Base-by-base conservation (phyloP, 2,329 filamentous ascomycete genomes). In the Scytalidium sp. region DNA sequence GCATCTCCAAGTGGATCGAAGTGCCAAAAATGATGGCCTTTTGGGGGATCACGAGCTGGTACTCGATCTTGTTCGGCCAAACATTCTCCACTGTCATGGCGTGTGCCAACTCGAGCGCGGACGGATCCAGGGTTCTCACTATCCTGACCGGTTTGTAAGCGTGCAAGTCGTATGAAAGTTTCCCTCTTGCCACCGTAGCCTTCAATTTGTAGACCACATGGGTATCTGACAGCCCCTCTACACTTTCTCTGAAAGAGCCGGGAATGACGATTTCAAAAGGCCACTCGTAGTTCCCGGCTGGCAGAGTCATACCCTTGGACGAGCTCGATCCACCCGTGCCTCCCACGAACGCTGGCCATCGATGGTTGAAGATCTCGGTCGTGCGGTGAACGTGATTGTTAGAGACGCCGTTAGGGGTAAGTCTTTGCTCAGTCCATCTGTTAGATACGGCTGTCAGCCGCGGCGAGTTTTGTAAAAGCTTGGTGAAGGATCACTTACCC, bases 31-130 rank as follows among this genome's bases (percentile, higher is more conserved):
- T 88, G 47, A 96, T 87, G 2, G 94, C 94, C 72, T 97, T 97
- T 63, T 90, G 92, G 0, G 94, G 93, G 10, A 96, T 89, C 50
- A 90, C 84, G 55, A 99, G 91, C 23, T 90, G 93, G 72, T 99
- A 99, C 67, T 96, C 90, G 60, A 97, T 82, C 75, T 99, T 99
- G 74, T 96, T 94, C 5, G 91, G 88, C 94, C 94, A 99, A 56
- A 96, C 88, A 64, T 97, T 97, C 69, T 97, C 92, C 56, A 97
- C 92, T 55, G 89, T 90, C 90, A 97, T 94, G 43, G 90, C 87
- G 68, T 97, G 88, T 32, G 88, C 78, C 54, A 92, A 80, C 64
- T 93, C 88, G 51, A 92, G 75, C 10, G 88, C 87, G 45, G 84
- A 85, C 10, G 88, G 80, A 52, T 90, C 87, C 43, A 92, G 73